Evolutionary conservation across 352 stramenopile species (phyloP), one percentile per base, ranked within the genome.

Genomic region (Pythium folliculosum): DNA sequence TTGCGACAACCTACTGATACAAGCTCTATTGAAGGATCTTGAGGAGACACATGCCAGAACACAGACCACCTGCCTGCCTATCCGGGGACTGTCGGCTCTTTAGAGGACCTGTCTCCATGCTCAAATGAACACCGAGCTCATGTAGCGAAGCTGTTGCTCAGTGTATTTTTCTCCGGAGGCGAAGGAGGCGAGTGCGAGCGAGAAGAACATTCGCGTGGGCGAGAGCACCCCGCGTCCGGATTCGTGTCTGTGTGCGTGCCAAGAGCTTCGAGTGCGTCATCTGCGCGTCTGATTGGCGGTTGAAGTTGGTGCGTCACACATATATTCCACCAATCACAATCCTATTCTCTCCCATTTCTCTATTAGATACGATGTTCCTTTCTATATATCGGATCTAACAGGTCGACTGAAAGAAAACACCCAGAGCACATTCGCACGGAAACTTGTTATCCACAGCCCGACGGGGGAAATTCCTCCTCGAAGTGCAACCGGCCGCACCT

Each of bases 321-420:
- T 30, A 59, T 61, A 57, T 69, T 73, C 51, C 40, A 27, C 66
- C 66, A 72, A 72, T 72, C 45, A 52, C 0, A 43, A 52, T 9
- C 54, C 32, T 0, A 10, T 38, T 35, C 32, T 13, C 19, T 14
- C 19, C n/a, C 40, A 30, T 40, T 50, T 21, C 38, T 37, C 43
- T 67, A 4, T 40, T 21, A 23, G 30, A 72, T 56, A 47, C 22
- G 57, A 67, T 72, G 51, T 67, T 67, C 58, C 65, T 17, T 21
- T 5, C 32, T 32, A 3, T 51, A 9, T 63, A 72, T 67, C 59
- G 45, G 1, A 35, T 72, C 63, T 21, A 0, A 49, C 19, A 60
- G 60, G 44, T 17, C 22, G n/a, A 35, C 59, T 53, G 40, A 63
- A 71, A 72, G 65, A 72, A 72, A 67, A 67, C 50, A 67, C 35